Base-by-base conservation (phyloP, 225 moss, liverwort and hornwort species). In the Rhytidiadelphus loreus region DNA sequence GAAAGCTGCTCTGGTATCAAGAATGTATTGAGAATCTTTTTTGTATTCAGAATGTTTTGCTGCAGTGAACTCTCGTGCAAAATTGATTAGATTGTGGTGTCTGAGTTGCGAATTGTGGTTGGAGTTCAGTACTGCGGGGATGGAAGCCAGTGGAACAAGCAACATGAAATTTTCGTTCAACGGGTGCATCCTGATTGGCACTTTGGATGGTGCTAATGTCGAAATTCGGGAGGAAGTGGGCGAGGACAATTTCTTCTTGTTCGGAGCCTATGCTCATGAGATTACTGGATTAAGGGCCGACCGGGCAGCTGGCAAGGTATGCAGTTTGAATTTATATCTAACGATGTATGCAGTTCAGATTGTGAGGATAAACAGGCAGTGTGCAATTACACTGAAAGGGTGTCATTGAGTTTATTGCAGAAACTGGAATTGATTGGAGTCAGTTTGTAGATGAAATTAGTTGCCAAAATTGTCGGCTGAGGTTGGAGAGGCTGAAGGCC, bases 71-170 rank as follows among this genome's bases (percentile, higher is more conserved):
- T 56, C 30, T 83, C 29, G 69, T 41, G 68, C 53, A n/a, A 61
- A 50, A 9, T 46, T 37, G 62, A 44, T 72, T 46, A 33, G 83
- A 41, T 55, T 30, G 22, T 69, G 50, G 68, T 53, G 55, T 73
- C 69, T 88, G 81, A 85, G 60, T 28, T 86, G 61, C 71, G 77
- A 77, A 62, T 85, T 83, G 74, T 72, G 83, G 59, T 75, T 60
- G 75, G 86, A 56, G 8, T 93, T 72, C 91, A 99, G 98, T 90
- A 99, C 98, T 89, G 98, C 97, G 59, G 97, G 97, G 57, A 95
- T 97, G 96, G 98, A 99, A 93, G 97, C 97, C 18, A 99, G 98
- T 91, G 98, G 97, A 88, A 99, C 98, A 24, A 99, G 98, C 86
- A 99, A 99, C 92, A 99, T 99, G 98, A 98, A 98, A 89, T 96